Percentiles rank a stretch among this genome's conserved stretches.
Evolutionary conservation across 73 alveolate genomes (phyloP).

Genomic region (Paraurostyla sp.): DNA sequence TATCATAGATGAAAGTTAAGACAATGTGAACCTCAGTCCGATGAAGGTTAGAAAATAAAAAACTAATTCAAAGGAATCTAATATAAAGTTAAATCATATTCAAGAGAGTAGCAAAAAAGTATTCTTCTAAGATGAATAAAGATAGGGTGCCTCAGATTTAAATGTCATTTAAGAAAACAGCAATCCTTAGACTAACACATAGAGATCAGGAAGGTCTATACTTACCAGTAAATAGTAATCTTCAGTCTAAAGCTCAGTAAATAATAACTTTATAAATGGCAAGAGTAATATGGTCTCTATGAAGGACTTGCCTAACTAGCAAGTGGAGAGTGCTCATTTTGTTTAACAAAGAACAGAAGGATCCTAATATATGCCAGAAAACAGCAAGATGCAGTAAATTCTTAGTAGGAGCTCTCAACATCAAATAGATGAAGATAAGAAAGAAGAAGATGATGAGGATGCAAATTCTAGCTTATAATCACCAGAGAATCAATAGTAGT

Average conservation of each 20-base stretch:
- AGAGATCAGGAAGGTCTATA: not conserved
- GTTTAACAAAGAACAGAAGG: too few relatives aligned
- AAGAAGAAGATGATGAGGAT: conserved; percentile 26
- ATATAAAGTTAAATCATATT: not conserved
- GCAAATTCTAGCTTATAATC: not conserved
- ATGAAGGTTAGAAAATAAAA: too few relatives aligned
- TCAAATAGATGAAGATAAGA: not conserved
- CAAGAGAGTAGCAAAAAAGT: not conserved
- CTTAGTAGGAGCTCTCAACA: not conserved
- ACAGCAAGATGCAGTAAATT: too few relatives aligned
- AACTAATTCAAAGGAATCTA: not conserved
- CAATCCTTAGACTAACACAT: too few relatives aligned
- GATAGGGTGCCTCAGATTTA: too few relatives aligned
- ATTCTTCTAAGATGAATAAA: not conserved
- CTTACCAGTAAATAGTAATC: not conserved
- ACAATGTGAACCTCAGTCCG: too few relatives aligned
- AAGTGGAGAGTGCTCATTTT: not conserved
- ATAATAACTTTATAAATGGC: not conserved
- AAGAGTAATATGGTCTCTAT: not conserved
- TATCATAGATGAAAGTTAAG: not conserved
- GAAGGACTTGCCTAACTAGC: not conserved
- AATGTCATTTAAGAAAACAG: too few relatives aligned
- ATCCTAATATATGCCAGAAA: not conserved
- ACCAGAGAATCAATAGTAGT: not conserved
- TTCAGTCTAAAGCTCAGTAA: too few relatives aligned